Percentiles rank a stretch among this genome's conserved stretches.
phyloP scores from a whole-genome alignment of 345 rosid species.

The Leavenworthia alabamica region DNA sequence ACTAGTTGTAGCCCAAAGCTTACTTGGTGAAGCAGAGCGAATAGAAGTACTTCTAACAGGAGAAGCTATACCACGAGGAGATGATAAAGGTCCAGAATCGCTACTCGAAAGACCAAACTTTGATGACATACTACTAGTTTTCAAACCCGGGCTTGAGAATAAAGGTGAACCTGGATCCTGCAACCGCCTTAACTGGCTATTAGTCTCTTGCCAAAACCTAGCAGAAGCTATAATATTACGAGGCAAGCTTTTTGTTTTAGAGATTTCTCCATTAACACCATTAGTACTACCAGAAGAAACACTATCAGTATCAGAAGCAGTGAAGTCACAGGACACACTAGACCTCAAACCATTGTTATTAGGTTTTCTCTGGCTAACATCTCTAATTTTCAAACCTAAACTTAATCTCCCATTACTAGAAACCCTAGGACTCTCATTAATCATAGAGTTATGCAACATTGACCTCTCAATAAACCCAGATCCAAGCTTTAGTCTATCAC shows the following conservation, averaged over 20 bases:
- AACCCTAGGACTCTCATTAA: constrained; percentile 46
- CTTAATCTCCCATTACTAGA: constrained; percentile 41
- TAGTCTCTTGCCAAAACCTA: constrained; percentile 98
- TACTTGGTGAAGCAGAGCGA: constrained; percentile 44
- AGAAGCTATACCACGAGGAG: constrained; percentile 75
- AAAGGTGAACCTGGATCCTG: constrained; percentile 87
- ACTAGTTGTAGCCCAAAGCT: constrained; percentile 42
- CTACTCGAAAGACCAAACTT: constrained; percentile 59
- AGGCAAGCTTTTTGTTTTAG: constrained; percentile 47
- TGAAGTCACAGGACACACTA: constrained; percentile 49
- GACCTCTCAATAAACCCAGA: constrained; percentile 48
- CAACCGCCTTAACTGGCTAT: constrained; percentile 81
- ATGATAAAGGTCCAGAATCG: constrained; percentile 46
- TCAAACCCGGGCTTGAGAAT: constrained; percentile 55
- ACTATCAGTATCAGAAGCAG: constrained; percentile 80
- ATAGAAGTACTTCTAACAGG: constrained; percentile 54
- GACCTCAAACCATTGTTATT: too few relatives aligned
- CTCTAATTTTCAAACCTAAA: constrained; percentile 40
- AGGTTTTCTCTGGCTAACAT: constrained; percentile 32
- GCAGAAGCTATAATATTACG: constrained; percentile 68
- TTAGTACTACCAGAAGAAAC: constrained; percentile 67
- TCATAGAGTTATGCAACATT: constrained; percentile 56
- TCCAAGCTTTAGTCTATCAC: constrained; percentile 57
- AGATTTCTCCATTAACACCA: constrained; percentile 43
- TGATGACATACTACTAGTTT: constrained; percentile 46